phyloP scores from a whole-genome alignment of 192 early-diverging fungal genomes.

The Entomortierella chlamydospora region DNA sequence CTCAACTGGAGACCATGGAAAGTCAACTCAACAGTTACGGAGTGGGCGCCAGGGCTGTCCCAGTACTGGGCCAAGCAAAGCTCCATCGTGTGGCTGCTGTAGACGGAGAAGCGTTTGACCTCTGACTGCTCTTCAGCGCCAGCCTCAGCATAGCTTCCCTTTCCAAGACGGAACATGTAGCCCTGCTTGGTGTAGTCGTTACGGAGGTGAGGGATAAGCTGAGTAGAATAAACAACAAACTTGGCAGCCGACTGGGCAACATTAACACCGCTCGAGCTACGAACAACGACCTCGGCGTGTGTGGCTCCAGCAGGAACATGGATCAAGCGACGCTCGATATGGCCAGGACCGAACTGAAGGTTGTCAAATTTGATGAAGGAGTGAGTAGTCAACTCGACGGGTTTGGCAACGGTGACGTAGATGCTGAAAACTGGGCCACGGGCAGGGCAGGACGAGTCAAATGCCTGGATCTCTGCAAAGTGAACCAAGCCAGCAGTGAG shows the following conservation, averaged over 20 bases:
- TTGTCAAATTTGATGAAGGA: slow-evolving; percentile 64
- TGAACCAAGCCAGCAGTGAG: slow-evolving; percentile 84
- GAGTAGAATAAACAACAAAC: slow-evolving; percentile 63
- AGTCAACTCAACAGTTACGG: slow-evolving; percentile 74
- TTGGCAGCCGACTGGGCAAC: slow-evolving; percentile 27
- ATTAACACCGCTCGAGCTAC: slow-evolving; percentile 23
- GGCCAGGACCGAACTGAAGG: slow-evolving; percentile 78
- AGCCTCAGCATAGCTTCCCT: slow-evolving; percentile 70
- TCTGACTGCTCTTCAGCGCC: slow-evolving; percentile 68
- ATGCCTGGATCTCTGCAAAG: slow-evolving; percentile 79
- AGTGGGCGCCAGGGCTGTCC: slow-evolving; percentile 78
- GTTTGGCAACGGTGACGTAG: slow-evolving; percentile 92
- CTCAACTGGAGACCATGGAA: slow-evolving; percentile 82
- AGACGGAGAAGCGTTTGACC: slow-evolving; percentile 67
- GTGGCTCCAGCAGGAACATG: slow-evolving; percentile 88
- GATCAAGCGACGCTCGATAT: slow-evolving; percentile 84
- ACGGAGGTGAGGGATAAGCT: slow-evolving; percentile 79
- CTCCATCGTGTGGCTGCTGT: slow-evolving; percentile 81
- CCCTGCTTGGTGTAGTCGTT: slow-evolving; percentile 69
- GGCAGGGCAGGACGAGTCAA: slow-evolving; percentile 77
- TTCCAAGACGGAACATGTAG: slow-evolving; percentile 67
- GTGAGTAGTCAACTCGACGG: slow-evolving; percentile 59
- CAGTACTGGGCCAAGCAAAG: slow-evolving; percentile 90
- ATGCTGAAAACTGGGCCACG: slow-evolving; percentile 87
- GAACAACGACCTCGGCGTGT: slow-evolving; percentile 64